Evolutionary conservation across 2,329 filamentous ascomycete genomes (phyloP).

Genomic region (Penicillium sp.): DNA sequence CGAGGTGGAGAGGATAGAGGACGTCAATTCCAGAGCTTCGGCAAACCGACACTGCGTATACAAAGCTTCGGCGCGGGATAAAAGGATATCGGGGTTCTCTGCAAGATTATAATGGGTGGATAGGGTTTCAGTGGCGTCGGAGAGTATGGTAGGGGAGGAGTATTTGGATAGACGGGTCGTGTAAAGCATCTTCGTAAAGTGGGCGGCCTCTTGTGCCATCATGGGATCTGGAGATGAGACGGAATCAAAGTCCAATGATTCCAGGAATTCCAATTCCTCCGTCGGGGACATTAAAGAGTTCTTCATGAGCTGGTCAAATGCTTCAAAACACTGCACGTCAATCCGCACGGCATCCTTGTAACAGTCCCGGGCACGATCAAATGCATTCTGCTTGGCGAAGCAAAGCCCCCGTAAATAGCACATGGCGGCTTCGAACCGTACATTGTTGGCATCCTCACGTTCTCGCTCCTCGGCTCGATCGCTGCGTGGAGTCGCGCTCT

Average conservation of each 20-base stretch:
- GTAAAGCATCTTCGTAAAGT: conserved; percentile 95
- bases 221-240: conserved; percentile 66
- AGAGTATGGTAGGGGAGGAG: conserved; percentile 78
- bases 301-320: conserved; percentile 96
- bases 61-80: conserved; percentile 84
- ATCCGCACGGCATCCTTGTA: conserved; percentile 97
- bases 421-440: conserved; percentile 94
- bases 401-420: conserved; percentile 92
- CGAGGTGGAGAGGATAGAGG: conserved; percentile 75
- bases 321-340: conserved; percentile 97
- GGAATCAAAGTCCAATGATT: conserved; percentile 85
- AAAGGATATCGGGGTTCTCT: conserved; percentile 82
- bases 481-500: conserved; percentile 46
- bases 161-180: conserved; percentile 95
- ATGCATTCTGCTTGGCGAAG: conserved; percentile 95
- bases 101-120: conserved; percentile 89
- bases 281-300: conserved; percentile 87
- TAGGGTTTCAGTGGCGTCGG: conserved; percentile 81
- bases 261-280: conserved; percentile 86
- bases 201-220: conserved; percentile 77
- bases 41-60: conserved; percentile 94
- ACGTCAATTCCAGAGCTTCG: conserved; percentile 80
- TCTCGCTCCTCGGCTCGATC: conserved; percentile 61
- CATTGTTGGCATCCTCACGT: conserved; percentile 67
- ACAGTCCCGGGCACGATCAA: conserved; percentile 94